These are phyloP conservation scores for Sporisorium iseilematis-ciliati DNA, from an alignment of 1,284 basidiomycete species.

Conservation along the genomic window DNA sequence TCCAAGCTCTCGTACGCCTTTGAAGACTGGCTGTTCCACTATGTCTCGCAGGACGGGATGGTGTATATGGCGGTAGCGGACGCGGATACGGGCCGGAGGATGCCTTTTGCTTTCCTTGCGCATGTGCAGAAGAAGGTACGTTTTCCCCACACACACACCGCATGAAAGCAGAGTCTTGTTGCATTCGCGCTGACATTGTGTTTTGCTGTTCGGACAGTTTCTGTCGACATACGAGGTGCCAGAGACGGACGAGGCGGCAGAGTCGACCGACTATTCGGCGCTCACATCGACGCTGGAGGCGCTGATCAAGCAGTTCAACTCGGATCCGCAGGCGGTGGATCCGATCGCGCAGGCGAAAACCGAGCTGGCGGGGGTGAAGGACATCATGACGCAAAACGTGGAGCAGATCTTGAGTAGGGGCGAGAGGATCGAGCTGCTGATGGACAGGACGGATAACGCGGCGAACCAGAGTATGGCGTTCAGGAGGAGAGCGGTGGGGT, in stretches of 20 bases:
- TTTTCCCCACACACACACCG: neutral
- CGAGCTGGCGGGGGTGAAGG: conserved; percentile 92
- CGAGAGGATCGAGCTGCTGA: conserved; percentile 92
- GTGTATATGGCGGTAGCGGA: conserved; percentile 91
- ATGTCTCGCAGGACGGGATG: conserved; percentile 75
- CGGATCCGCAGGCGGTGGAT: conserved; percentile 83
- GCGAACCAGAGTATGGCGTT: conserved; percentile 96
- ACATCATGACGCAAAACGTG: conserved; percentile 84
- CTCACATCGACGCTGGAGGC: conserved; percentile 33
- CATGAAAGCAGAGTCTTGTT: no score
- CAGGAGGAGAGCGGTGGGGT: conserved; percentile 85
- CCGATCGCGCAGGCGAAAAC: conserved; percentile 88
- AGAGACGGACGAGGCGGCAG: neutral
- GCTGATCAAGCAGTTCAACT: conserved; percentile 81
- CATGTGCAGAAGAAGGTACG: conserved; percentile 83
- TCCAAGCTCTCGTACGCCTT: conserved; percentile 84
- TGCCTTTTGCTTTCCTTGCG: conserved; percentile 92
- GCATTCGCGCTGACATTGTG: neutral
- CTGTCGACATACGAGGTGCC: conserved; percentile 39
- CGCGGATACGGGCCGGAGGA: conserved; percentile 79
- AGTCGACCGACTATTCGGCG: conserved; percentile 22
- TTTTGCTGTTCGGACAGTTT: conserved; percentile 26
- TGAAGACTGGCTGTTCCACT: conserved; percentile 90
- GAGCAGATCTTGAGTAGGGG: conserved; percentile 88
- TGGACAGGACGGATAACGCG: conserved; percentile 97